Evolutionary conservation across 208 protist genomes (phyloP).

Genomic region (Leishmania major): DNA sequence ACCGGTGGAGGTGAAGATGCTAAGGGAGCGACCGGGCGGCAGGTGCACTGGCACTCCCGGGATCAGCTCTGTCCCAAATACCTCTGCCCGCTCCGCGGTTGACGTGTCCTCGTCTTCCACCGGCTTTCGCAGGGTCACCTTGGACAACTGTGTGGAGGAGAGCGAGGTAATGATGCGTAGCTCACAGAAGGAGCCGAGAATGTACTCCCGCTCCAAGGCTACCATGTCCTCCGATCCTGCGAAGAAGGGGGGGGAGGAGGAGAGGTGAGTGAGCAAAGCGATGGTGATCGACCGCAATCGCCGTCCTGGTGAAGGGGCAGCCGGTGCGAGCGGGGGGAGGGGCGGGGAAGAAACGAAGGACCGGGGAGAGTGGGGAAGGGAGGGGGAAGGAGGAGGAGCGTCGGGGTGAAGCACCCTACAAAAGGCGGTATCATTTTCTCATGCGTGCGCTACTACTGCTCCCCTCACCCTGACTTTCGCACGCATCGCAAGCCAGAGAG

Average conservation of each 20-base stretch:
- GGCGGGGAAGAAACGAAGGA: not conserved
- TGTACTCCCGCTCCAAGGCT: slow-evolving; percentile 41
- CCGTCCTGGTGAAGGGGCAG: not conserved
- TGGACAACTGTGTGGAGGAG: slow-evolving; percentile 16
- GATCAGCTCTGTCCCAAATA: slow-evolving; percentile 57
- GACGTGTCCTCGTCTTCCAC: slow-evolving; percentile 14
- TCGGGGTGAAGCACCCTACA: not conserved
- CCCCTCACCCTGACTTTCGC: not conserved
- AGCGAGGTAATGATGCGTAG: slow-evolving; percentile 47
- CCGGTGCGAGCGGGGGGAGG: not conserved
- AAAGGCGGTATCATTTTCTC: not conserved
- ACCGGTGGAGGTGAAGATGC: slow-evolving; percentile 64
- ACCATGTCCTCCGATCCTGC: slow-evolving; percentile 15
- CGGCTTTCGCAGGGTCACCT: slow-evolving; percentile 35
- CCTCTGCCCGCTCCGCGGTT: slow-evolving; percentile 41
- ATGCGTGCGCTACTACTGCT: not conserved
- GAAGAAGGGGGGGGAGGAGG: not conserved
- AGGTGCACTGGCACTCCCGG: slow-evolving; percentile 52
- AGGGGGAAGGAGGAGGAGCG: not conserved
- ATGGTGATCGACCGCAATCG: not conserved
- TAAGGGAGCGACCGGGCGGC: slow-evolving; percentile 37
- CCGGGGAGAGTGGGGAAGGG: not conserved
- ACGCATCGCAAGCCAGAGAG: not conserved
- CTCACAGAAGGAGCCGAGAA: slow-evolving; percentile 54
- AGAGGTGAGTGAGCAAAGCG: not conserved